These are phyloP conservation scores for Sporothrix schenckii DNA, from an alignment of 2,329 filamentous ascomycete genomes.

Conservation along the genomic window DNA sequence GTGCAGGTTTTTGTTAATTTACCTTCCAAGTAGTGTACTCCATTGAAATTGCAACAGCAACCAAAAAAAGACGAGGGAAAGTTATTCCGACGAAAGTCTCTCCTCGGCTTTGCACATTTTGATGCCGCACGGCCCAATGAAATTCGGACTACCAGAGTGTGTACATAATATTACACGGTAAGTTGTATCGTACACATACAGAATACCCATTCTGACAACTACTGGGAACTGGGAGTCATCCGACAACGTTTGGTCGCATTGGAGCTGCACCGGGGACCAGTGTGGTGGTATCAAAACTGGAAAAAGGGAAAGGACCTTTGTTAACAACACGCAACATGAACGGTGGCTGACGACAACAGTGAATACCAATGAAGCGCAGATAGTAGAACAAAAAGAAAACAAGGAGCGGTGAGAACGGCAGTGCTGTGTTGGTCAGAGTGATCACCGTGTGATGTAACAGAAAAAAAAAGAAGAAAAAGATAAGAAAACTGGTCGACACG, in stretches of 20 bases:
- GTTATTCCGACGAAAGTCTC: no score
- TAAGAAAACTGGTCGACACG: not conserved
- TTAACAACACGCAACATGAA: not conserved
- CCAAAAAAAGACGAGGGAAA: not conserved
- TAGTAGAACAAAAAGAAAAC: not conserved
- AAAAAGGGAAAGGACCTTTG: not conserved
- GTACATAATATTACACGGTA: no score
- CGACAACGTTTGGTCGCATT: slow-evolving; percentile 7
- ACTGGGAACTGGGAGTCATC: not conserved
- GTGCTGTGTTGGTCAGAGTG: slow-evolving; percentile 2
- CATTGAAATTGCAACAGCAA: no score
- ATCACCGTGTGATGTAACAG: not conserved
- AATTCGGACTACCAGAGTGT: not conserved
- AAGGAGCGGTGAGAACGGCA: slow-evolving; percentile 21
- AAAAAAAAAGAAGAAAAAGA: not conserved
- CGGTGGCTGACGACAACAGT: not conserved
- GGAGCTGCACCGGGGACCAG: slow-evolving; percentile 14
- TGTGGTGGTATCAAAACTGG: slow-evolving; percentile 12
- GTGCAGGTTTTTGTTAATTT: not conserved
- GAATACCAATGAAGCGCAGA: not conserved
- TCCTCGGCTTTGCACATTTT: not conserved
- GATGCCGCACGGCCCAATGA: slow-evolving; percentile 8
- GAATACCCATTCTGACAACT: no score
- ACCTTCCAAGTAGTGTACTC: no score
- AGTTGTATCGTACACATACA: no score